Percentiles rank a stretch among this genome's conserved stretches.
These are phyloP conservation scores for Ophiocordyceps australis DNA, from an alignment of 2,329 filamentous ascomycete genomes.

Conservation along the genomic window DNA sequence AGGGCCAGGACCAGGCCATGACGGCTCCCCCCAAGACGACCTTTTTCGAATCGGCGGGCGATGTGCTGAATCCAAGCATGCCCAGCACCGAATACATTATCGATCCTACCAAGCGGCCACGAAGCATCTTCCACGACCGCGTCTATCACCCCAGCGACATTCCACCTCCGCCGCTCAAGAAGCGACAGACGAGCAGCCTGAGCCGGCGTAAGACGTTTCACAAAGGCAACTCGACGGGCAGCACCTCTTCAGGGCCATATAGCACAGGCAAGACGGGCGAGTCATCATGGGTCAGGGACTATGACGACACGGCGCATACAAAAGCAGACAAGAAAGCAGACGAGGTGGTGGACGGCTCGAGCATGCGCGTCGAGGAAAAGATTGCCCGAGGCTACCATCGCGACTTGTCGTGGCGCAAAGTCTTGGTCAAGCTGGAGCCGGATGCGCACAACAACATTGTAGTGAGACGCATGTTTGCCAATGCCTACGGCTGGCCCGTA, in stretches of 20 bases:
- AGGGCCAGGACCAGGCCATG: constrained; percentile 24
- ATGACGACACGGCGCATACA: no score
- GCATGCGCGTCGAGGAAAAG: constrained; percentile 84
- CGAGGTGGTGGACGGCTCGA: constrained; percentile 35
- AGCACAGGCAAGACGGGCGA: background rate
- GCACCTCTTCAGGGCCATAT: background rate
- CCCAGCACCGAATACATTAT: constrained; percentile 68
- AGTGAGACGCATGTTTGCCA: constrained; percentile 88
- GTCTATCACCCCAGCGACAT: constrained; percentile 91
- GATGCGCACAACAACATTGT: constrained; percentile 67
- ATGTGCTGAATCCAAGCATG: constrained; percentile 78
- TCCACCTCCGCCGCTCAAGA: constrained; percentile 56
- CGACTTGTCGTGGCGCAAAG: constrained; percentile 87
- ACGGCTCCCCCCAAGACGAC: constrained; percentile 74
- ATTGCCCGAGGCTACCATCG: constrained; percentile 91
- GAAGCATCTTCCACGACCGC: constrained; percentile 92
- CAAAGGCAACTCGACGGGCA: constrained; percentile 5
- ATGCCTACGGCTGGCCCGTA: constrained; percentile 95
- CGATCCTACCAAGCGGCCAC: constrained; percentile 62
- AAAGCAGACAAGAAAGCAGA: constrained; percentile 16
- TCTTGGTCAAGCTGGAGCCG: constrained; percentile 84
- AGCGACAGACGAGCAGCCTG: constrained; percentile 22
- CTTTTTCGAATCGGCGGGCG: constrained; percentile 87
- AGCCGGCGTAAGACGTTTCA: constrained; percentile 12
- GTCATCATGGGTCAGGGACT: no score